Conservation (phyloP, 1,139 yeast genomes). For the Kodamaea plutei region DNA sequence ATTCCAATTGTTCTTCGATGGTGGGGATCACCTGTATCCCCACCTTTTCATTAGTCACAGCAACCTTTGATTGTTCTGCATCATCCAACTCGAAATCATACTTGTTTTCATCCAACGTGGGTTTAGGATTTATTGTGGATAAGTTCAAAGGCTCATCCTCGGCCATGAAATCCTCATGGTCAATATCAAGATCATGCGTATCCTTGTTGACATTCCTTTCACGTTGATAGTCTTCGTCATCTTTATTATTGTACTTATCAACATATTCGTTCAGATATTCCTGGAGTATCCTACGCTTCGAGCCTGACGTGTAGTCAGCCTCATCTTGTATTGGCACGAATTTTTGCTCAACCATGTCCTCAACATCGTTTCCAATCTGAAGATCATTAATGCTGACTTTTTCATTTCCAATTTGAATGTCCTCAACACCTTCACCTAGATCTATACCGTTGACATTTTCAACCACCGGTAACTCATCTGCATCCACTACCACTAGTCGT, state of each 20-base stretch:
- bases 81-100: slow-evolving; percentile 14
- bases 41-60: too few relatives aligned
- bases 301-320: slow-evolving; percentile 5
- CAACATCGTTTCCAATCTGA: too few relatives aligned
- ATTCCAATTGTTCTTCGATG: slow-evolving; percentile 8
- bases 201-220: slow-evolving; percentile 4
- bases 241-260: slow-evolving; percentile 13
- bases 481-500: slow-evolving; percentile 9
- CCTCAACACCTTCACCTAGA: too few relatives aligned
- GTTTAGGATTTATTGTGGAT: neutral
- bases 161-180: slow-evolving; percentile 8
- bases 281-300: slow-evolving; percentile 9
- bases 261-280: slow-evolving; percentile 13
- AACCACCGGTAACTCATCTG: neutral
- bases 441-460: too few relatives aligned
- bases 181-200: slow-evolving; percentile 8
- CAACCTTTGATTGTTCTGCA: too few relatives aligned
- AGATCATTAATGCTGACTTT: too few relatives aligned
- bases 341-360: too few relatives aligned
- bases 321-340: slow-evolving; percentile 12
- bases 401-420: too few relatives aligned
- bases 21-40: slow-evolving; percentile 1
- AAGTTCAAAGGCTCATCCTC: slow-evolving; percentile 10
- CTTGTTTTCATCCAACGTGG: slow-evolving; percentile 8
- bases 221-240: slow-evolving; percentile 11